Percentiles rank a stretch among this genome's conserved stretches.
phyloP scores from a whole-genome alignment of 106 monocot genomes.

The Platanthera zijinensis region DNA sequence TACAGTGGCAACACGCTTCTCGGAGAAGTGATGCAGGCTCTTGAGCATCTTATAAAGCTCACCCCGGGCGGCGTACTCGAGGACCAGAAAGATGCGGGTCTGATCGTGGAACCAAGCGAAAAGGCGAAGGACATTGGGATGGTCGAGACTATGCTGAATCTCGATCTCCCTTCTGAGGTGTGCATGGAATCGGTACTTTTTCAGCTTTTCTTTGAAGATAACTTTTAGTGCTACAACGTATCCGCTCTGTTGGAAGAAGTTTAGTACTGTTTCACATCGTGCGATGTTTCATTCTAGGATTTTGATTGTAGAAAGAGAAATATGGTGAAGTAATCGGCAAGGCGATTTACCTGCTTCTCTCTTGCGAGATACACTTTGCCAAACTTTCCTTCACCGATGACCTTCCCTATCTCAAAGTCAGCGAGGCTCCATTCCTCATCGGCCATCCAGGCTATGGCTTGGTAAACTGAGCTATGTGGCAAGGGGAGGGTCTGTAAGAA shows the following conservation, averaged over 20 bases:
- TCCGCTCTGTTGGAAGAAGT: constrained; percentile 39
- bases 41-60: constrained; percentile 84
- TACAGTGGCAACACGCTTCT: constrained; percentile 51
- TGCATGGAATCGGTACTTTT: constrained; percentile 74
- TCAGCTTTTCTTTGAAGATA: constrained; percentile 73
- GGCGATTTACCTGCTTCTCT: constrained; percentile 46
- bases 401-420: constrained; percentile 89
- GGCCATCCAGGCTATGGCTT: background rate
- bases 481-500: no score
- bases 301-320: background rate
- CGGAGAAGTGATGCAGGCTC: constrained; percentile 50
- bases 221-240: constrained; percentile 74
- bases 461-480: no score
- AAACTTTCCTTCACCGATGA: constrained; percentile 87
- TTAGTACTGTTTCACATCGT: background rate
- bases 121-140: constrained; percentile 83
- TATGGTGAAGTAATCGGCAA: background rate
- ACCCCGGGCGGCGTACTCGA: constrained; percentile 69
- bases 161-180: constrained; percentile 76
- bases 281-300: no score
- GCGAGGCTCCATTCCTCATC: constrained; percentile 51
- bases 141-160: constrained; percentile 62
- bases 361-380: constrained; percentile 82
- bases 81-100: constrained; percentile 64
- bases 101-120: constrained; percentile 81